Evolutionary conservation across 352 stramenopile genomes (phyloP), one percentile per base, ranked within the genome.

Genomic region (Pythium aristosporum): DNA sequence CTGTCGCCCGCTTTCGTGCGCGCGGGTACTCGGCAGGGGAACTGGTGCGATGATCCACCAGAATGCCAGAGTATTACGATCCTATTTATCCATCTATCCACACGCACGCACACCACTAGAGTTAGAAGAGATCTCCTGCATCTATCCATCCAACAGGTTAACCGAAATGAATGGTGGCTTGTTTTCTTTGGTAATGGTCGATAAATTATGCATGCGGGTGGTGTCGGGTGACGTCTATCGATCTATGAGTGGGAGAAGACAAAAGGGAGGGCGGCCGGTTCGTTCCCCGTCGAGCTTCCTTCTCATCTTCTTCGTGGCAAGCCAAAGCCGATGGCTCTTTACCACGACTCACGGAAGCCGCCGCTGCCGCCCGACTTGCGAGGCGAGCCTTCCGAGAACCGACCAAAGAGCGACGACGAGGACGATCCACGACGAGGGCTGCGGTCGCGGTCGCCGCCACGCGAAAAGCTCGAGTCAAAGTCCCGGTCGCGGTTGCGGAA

Each of bases 381-480:
- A 25, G 55, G 28, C 44, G 23, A 50, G 44, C 30, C 23, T 23
- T 61, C 56, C 41, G 63, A 61, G 41, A 80, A 67, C 59, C 72
- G 72, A 28, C 72, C 72, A 51, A 79, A 79, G 34, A 39, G 34
- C 43, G 62, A 60, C 43, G 67, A 66, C 52, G 34, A 66, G 48
- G 34, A 48, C 23, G 64, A 63, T 9, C 57, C 64, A 52, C 51
- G 60, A 32, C 53, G 60, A 63, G 61, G 61, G 51, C 57, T 65
- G 52, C 61, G 66, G 65, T 64, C 51, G 46, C 72, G 36, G 46
- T 64, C 67, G 23, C 52, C 32, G 47, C 71, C 64, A 49, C 61
- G 55, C 13, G 68, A 75, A 65, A 89, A 91, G 28, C 65, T 71
- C 52, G 72, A 75, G 61, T 89, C 79, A 54, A 79, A 81, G 57